phyloP scores from a whole-genome alignment of 208 protist genomes.

The Leptomonas pyrrhocoris region DNA sequence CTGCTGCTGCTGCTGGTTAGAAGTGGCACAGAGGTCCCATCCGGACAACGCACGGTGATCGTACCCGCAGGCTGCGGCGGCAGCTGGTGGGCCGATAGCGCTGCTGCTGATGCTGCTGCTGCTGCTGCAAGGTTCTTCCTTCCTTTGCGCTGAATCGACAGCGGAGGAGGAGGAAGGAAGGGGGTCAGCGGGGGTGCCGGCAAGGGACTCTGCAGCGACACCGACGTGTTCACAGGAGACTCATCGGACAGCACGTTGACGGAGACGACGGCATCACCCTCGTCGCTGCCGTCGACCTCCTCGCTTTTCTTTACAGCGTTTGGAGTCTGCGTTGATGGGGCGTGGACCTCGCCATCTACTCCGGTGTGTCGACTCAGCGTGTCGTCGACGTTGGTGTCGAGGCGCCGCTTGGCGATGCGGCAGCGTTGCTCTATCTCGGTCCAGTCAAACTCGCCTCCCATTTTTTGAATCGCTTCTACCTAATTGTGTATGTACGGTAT shows the following conservation, averaged over 20 bases:
- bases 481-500: no score
- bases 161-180: conserved; percentile 7
- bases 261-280: not conserved
- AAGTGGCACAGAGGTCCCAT: no score
- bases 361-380: no score
- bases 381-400: not conserved
- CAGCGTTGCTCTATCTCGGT: not conserved
- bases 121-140: not conserved
- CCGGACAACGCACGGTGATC: no score
- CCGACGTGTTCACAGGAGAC: not conserved
- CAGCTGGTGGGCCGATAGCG: no score
- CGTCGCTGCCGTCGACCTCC: not conserved
- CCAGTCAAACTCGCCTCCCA: not conserved
- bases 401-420: not conserved
- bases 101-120: not conserved
- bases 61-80: no score
- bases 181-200: conserved; percentile 1
- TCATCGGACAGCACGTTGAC: not conserved
- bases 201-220: not conserved
- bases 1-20: no score
- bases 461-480: not conserved
- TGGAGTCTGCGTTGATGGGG: no score
- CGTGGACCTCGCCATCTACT: no score
- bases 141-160: not conserved
- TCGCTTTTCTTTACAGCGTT: not conserved